Evolutionary conservation across 1,284 basidiomycete species (phyloP).

Genomic region (Boletus semigastroideus): DNA sequence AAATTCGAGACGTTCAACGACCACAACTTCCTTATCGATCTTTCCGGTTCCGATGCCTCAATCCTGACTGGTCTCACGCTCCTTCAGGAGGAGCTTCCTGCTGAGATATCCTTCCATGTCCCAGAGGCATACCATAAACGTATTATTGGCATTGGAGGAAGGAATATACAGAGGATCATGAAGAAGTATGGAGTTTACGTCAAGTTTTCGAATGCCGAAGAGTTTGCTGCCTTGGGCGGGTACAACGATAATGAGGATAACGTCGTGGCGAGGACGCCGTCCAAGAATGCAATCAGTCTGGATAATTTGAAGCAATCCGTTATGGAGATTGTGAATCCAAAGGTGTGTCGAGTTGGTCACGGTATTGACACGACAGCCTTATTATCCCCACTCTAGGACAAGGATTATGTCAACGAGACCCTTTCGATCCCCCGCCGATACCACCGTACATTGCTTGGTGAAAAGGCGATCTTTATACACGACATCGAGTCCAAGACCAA

Average conservation of each 20-base stretch:
- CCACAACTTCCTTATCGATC: constrained; percentile 98
- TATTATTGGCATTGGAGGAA: constrained; percentile 97
- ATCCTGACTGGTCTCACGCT: constrained; percentile 88
- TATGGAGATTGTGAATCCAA: constrained; percentile 96
- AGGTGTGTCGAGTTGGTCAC: constrained; percentile 50
- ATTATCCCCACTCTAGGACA: constrained; percentile 60
- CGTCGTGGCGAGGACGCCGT: constrained; percentile 94
- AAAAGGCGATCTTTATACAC: constrained; percentile 95
- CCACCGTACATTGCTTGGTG: constrained; percentile 92
- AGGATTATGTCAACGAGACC: constrained; percentile 94
- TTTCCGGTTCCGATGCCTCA: constrained; percentile 78
- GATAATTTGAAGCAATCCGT: constrained; percentile 96
- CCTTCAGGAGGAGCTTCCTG: constrained; percentile 94
- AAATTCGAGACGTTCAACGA: constrained; percentile 99
- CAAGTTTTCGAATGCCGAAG: constrained; percentile 98
- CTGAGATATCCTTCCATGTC: constrained; percentile 99
- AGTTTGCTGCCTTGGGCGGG: constrained; percentile 92
- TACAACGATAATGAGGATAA: constrained; percentile 99
- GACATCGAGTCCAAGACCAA: constrained; percentile 98
- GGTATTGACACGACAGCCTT: background rate
- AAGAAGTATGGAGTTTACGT: constrained; percentile 99
- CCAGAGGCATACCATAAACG: constrained; percentile 99
- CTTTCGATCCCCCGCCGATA: constrained; percentile 92
- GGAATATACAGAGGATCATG: constrained; percentile 99
- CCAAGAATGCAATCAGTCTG: constrained; percentile 95